Evolutionary conservation across 2,329 filamentous ascomycete genomes (phyloP).

Genomic region (Sporothrix luriei): DNA sequence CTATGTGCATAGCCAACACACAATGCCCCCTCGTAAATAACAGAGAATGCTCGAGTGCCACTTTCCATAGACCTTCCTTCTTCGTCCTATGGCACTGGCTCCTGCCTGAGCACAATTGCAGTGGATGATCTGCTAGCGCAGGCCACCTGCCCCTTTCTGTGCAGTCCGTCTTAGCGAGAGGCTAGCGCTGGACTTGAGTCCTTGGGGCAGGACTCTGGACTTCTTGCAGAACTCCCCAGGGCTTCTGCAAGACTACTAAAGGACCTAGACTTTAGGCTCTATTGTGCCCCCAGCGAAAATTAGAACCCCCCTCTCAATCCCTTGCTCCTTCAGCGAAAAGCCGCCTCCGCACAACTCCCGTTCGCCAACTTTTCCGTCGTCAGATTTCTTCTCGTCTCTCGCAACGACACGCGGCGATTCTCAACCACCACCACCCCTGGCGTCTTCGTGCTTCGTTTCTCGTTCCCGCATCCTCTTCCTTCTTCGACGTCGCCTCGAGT

Average conservation of each 20-base stretch:
- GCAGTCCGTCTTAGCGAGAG: background rate
- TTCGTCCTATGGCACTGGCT: conserved; percentile 3
- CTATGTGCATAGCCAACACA: background rate
- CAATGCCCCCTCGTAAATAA: background rate
- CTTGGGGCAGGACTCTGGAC: background rate
- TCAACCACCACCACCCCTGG: conserved; percentile 16
- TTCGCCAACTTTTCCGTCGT: conserved; percentile 27
- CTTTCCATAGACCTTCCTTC: background rate
- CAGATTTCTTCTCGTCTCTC: conserved; percentile 21
- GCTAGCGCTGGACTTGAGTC: conserved; percentile 14
- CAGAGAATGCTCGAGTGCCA: background rate
- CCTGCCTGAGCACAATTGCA: conserved; percentile 14
- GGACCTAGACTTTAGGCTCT: background rate
- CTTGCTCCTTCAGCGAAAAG: conserved; percentile 26
- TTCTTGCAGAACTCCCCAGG: background rate
- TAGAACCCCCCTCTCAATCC: conserved; percentile 24
- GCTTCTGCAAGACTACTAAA: background rate
- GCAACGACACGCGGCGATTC: conserved; percentile 24
- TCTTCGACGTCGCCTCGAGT: conserved; percentile 8
- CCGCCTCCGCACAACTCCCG: conserved; percentile 24
- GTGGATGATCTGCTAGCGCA: conserved; percentile 11
- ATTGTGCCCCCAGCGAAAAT: conserved; percentile 3
- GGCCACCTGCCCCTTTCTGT: background rate
- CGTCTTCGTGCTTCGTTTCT: conserved; percentile 7
- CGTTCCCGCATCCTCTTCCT: background rate